Evolutionary conservation across 495 filamentous ascomycete genomes (phyloP).

Genomic region (Podospora fimiseda): DNA sequence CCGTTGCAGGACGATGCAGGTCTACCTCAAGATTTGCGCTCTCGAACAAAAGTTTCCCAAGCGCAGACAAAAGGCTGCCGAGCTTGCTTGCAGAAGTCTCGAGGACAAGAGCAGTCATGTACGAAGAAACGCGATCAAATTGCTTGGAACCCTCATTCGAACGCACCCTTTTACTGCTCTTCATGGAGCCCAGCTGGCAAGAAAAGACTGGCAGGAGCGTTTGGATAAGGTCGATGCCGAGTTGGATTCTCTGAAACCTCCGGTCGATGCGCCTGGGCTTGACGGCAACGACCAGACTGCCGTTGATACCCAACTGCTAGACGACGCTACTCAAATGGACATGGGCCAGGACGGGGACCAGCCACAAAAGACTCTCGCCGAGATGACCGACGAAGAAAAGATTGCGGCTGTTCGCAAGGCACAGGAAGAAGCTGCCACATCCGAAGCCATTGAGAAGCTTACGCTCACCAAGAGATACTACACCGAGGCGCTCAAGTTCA

Average conservation of each 20-base stretch:
- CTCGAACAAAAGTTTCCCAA: conserved; percentile 93
- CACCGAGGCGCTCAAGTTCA: conserved; percentile 84
- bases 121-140: conserved; percentile 86
- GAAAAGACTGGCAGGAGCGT: conserved; percentile 76
- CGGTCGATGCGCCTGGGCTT: conserved; percentile 70
- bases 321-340: conserved; percentile 80
- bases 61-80: conserved; percentile 75
- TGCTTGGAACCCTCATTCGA: conserved; percentile 77
- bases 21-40: conserved; percentile 85
- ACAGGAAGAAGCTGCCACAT: conserved; percentile 58
- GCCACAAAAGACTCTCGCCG: conserved; percentile 46
- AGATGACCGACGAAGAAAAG: conserved; percentile 54
- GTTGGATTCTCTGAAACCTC: conserved; percentile 72
- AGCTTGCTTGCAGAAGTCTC: conserved; percentile 78
- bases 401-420: conserved; percentile 58
- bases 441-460: conserved; percentile 75
- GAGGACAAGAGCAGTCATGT: conserved; percentile 99
- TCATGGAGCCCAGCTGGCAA: conserved; percentile 79
- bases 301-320: conserved; percentile 72
- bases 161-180: conserved; percentile 91
- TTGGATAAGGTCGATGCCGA: conserved; percentile 76
- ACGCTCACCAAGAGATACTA: conserved; percentile 88
- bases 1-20: conserved; percentile 84
- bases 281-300: conserved; percentile 46
- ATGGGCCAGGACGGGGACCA: conserved; percentile 21